Evolutionary conservation across 108 stramenopile genomes (phyloP).

Genomic region (Cyclostephanos tholiformis): DNA sequence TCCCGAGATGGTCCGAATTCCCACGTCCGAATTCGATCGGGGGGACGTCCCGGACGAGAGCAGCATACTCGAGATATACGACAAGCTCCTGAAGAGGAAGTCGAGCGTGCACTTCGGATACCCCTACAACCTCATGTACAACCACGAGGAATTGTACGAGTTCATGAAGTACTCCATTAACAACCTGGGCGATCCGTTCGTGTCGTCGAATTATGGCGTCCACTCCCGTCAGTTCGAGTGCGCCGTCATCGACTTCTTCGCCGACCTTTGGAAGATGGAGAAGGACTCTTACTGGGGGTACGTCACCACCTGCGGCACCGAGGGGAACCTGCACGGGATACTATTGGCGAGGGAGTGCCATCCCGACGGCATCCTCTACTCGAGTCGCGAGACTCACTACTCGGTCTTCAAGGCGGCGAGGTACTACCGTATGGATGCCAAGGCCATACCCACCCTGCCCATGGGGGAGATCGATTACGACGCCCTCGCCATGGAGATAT

Average conservation of each 20-base stretch:
- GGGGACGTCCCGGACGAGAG: constrained; percentile 56
- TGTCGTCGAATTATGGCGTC: constrained; percentile 85
- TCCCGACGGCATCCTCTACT: constrained; percentile 87
- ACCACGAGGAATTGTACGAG: constrained; percentile 78
- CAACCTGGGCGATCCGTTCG: constrained; percentile 88
- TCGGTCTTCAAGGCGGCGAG: constrained; percentile 87
- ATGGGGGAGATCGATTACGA: constrained; percentile 92
- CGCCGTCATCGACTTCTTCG: constrained; percentile 90
- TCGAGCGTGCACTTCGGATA: constrained; percentile 84
- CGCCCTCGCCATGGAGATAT: constrained; percentile 62
- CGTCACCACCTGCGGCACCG: constrained; percentile 88
- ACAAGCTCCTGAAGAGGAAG: constrained; percentile 67
- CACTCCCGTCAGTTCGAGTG: constrained; percentile 87
- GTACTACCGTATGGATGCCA: constrained; percentile 88
- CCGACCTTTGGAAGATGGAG: constrained; percentile 80
- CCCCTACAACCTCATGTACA: constrained; percentile 91
- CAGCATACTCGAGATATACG: constrained; percentile 76
- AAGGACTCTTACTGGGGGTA: constrained; percentile 84
- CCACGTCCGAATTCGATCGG: constrained; percentile 50
- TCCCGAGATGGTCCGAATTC: constrained; percentile 68
- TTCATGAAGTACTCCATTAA: constrained; percentile 93
- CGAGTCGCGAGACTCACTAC: constrained; percentile 80
- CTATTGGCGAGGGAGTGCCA: constrained; percentile 83
- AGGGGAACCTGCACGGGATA: constrained; percentile 89
- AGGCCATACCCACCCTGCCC: constrained; percentile 82